Base-by-base conservation (phyloP, 1,139 yeast genomes). In the Blastobotrys persicus region DNA sequence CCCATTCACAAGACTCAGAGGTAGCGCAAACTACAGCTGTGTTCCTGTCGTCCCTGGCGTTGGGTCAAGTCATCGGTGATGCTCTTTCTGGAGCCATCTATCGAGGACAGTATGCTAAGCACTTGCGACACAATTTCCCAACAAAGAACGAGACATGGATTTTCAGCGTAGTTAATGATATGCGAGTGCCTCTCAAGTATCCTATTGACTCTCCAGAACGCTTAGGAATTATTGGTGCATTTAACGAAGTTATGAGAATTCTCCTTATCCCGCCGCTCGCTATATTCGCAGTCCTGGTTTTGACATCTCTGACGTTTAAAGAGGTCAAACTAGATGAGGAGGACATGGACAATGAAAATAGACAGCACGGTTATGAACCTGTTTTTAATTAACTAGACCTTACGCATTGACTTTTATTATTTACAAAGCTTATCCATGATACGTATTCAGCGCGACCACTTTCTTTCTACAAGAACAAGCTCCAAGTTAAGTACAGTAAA, bases 1-100 rank as follows among this genome's bases (percentile, higher is more conserved):
- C 59, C 2, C 54, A 50, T 12, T 55, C 51, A n/a, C 18, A 48
- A 6, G 58, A 56, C 23, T 42, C 50, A 37, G 55, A 57, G 34
- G 58, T 56, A 2, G 62, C 60, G 11, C 57, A 55, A 34, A 53
- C 57, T 12, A 57, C 62, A 11, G 60, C 60, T 7, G 39, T 57
- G 20, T 59, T 55, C 45, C 49, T 56, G 42, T 52, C 61, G 14
- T 55, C 56, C 37, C 50, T 56, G 38, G 50, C 52, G 5, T 38
- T 57, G 16, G 58, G 58, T n/a, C 53, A 52, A 38, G 55, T 54
- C 12, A 42, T 55, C 13, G 58, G 57, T 14, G 54, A 52, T 39
- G 54, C 56, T 20, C 35, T 55, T 13, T 50, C 55, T 11, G 58
- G 58, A 4, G 53, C 56, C 20, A 35, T 55, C 19, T 55, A 52